A percentile compares a stretch with the other conserved stretches of the same genome.
These are phyloP conservation scores for Zygosaccharomyces pseudobailii DNA, from an alignment of 1,139 yeast species.

Conservation along the genomic window DNA sequence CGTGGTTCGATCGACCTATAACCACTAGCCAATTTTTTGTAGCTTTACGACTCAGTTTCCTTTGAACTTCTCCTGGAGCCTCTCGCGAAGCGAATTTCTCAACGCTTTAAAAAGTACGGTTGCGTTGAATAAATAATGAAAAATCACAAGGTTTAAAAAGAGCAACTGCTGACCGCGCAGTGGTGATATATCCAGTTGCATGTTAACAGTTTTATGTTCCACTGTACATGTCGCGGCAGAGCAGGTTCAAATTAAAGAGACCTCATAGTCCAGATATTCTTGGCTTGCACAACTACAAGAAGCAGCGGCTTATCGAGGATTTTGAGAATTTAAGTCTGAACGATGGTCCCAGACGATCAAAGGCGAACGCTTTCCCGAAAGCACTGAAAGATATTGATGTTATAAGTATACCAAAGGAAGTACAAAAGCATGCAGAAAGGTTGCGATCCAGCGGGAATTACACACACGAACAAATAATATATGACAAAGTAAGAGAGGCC, in stretches of 20 bases:
- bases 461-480: constrained; percentile 9
- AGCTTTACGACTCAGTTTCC: not conserved
- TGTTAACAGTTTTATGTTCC: not conserved
- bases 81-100: not conserved
- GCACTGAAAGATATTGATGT: not conserved
- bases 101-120: not conserved
- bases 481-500: constrained; percentile 20
- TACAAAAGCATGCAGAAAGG: not conserved
- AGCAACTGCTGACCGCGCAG: not conserved
- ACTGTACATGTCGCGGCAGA: constrained; percentile 8
- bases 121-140: not conserved
- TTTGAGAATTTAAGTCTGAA: constrained; percentile 26
- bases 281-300: constrained; percentile 31
- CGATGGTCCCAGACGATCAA: constrained; percentile 9
- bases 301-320: constrained; percentile 27
- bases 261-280: constrained; percentile 25
- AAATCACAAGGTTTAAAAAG: not conserved
- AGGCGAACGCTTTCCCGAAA: not conserved
- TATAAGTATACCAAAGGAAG: constrained; percentile 1
- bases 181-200: not conserved
- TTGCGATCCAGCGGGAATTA: not conserved
- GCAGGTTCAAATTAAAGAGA: constrained; percentile 22
- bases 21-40: not conserved
- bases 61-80: not conserved
- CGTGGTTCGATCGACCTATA: not conserved